Conservation (phyloP, 2,329 filamentous ascomycete genomes). For the Exophiala dermatitidis region DNA sequence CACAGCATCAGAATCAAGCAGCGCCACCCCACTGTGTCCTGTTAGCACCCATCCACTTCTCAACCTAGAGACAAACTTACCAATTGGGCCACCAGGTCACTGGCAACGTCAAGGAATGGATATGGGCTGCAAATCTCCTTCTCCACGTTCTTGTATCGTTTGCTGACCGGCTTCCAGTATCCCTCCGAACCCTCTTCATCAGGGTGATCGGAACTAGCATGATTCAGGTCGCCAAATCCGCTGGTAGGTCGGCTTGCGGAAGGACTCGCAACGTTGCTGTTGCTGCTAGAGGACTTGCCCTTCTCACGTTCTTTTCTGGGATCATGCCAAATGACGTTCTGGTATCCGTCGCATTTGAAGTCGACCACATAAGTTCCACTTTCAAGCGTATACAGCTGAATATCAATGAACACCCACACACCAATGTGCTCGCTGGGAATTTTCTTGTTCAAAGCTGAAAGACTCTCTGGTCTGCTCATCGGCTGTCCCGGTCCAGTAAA, state of each 20-base stretch:
- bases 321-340: conserved; percentile 59
- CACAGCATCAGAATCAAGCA: conserved; percentile 10
- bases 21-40: conserved; percentile 20
- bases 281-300: conserved; percentile 24
- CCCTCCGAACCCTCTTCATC: conserved; percentile 35
- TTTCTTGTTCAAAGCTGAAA: conserved; percentile 21
- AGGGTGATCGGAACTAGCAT: conserved; percentile 15
- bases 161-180: conserved; percentile 46
- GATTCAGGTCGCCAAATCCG: conserved; percentile 34
- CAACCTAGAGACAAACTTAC: conserved; percentile 59
- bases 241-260: conserved; percentile 38
- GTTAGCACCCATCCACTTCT: conserved; percentile 8
- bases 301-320: conserved; percentile 33
- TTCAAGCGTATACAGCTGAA: conserved; percentile 93
- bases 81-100: conserved; percentile 84
- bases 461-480: conserved; percentile 22
- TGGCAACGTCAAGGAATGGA: conserved; percentile 90
- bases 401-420: conserved; percentile 90
- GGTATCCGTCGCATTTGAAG: conserved; percentile 97
- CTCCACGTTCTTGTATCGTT: conserved; percentile 59
- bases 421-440: conserved; percentile 38
- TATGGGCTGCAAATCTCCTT: conserved; percentile 95
- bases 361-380: conserved; percentile 89
- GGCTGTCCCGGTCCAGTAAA: conserved; percentile 28
- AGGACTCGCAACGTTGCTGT: conserved; percentile 40